A percentile compares a stretch with the other conserved stretches of the same genome.
Evolutionary conservation across 75 land plant species (phyloP).

Genomic region (Ceratopteris richardii): DNA sequence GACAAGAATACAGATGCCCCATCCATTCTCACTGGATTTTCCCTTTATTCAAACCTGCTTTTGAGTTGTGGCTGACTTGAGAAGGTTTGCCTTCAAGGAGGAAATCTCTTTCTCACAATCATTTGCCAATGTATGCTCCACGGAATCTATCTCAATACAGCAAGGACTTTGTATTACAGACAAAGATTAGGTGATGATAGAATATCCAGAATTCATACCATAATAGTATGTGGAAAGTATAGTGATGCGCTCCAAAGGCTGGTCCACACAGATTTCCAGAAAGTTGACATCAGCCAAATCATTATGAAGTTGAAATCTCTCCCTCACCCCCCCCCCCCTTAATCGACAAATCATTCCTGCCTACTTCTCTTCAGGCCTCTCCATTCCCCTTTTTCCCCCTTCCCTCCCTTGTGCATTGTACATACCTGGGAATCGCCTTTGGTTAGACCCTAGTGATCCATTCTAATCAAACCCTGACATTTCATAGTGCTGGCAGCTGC

Average conservation of each 20-base stretch:
- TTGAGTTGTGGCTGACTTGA: not conserved
- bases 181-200: not conserved
- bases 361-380: too few species aligned
- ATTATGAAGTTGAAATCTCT: too few species aligned
- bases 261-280: too few species aligned
- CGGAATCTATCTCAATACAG: not conserved
- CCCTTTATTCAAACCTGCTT: not conserved
- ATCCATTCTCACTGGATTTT: not conserved
- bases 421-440: too few species aligned
- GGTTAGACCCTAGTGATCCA: too few species aligned
- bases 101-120: slow-evolving; percentile 13
- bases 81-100: not conserved
- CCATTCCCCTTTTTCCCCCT: too few species aligned
- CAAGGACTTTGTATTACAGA: not conserved
- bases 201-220: slow-evolving; percentile 42
- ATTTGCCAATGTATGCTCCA: not conserved
- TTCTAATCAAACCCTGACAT: too few species aligned
- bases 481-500: too few species aligned
- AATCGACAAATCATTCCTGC: too few species aligned
- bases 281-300: too few species aligned
- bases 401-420: too few species aligned
- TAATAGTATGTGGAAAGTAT: slow-evolving; percentile 92
- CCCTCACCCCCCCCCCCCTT: too few species aligned
- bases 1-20: not conserved
- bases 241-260: slow-evolving; percentile 90